phyloP scores from a whole-genome alignment of 106 monocot species.

The Dendrobium huoshanense region DNA sequence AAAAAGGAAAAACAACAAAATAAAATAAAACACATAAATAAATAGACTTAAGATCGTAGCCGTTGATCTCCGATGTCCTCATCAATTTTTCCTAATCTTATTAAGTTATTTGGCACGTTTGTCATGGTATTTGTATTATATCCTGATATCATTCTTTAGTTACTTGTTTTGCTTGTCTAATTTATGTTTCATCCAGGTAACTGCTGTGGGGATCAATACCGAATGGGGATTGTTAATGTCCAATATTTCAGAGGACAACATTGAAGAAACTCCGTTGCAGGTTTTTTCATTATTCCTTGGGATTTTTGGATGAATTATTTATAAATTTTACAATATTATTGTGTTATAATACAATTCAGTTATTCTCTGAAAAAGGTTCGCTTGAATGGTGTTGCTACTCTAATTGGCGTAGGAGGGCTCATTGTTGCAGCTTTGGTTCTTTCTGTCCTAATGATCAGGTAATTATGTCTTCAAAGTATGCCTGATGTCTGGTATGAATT shows the following conservation, averaged over 20 bases:
- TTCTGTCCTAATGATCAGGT: slow-evolving; percentile 57
- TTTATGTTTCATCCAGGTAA: slow-evolving; percentile 32
- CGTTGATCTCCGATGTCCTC: no score
- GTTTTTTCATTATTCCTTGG: slow-evolving; percentile 20
- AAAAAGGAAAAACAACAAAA: no score
- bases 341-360: no score
- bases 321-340: no score
- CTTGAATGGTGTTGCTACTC: slow-evolving; percentile 83
- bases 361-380: slow-evolving; percentile 41
- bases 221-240: slow-evolving; percentile 93
- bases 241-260: slow-evolving; percentile 69
- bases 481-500: no score
- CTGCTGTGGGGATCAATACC: slow-evolving; percentile 81
- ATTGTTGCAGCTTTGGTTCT: slow-evolving; percentile 62
- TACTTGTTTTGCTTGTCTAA: background rate
- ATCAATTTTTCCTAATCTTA: no score
- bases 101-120: no score
- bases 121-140: no score
- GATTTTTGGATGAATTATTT: background rate
- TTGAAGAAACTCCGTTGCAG: slow-evolving; percentile 92
- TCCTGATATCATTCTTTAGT: no score
- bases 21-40: no score
- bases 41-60: no score
- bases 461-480: no score
- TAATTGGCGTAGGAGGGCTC: slow-evolving; percentile 75